Base-by-base conservation (phyloP, 225 moss, liverwort and hornwort genomes). In the Physcomitrellopsis africana region DNA sequence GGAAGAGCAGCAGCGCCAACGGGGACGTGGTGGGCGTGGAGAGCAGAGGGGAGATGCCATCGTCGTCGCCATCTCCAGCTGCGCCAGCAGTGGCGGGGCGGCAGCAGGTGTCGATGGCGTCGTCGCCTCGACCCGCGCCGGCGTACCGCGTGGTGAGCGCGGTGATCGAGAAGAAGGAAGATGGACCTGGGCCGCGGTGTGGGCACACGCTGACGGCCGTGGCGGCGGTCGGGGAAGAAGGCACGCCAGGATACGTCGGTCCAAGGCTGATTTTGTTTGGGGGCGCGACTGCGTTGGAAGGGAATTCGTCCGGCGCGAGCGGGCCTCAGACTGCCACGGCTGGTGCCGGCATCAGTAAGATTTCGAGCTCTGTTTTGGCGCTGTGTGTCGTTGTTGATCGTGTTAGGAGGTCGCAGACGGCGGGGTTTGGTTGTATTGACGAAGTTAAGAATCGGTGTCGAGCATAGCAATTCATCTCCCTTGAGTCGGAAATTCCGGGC, bases 151-250 rank as follows among this genome's bases (percentile, higher is more conserved):
- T 77, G 60, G 76, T 82, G 68, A 70, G 57, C 29, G 73, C 82
- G 16, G 76, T 86, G 48, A 68, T 72, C 60, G 86, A 86, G 58
- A 86, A 86, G 82, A 80, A 73, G 76, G 86, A 86, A 27, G 86
- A 86, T 66, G 86, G 86, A 1, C 86, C 86, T 3, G 84, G 84
- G 5, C 81, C 81, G 8, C 72, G 84, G 49, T 85, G 84, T 23
- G 84, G 84, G 1, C 84, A 86, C 48, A 86, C 86, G 18, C 73
- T 86, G 82, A 86, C 86, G 37, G 82, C 86, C 0, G 79, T 86
- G 43, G 86, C 82, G 9, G 86, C 86, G 14, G 79, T 86, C 29
- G 86, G 86, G 55, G 86, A 86, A 54, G 82, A 86, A 44, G 86
- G 86, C 8, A 17, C 72, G 8, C 60, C 82, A 13, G 82, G 79